Evolutionary conservation across 1,284 basidiomycete genomes (phyloP), one percentile per base, ranked within the genome.

Genomic region (Ustilago nuda): DNA sequence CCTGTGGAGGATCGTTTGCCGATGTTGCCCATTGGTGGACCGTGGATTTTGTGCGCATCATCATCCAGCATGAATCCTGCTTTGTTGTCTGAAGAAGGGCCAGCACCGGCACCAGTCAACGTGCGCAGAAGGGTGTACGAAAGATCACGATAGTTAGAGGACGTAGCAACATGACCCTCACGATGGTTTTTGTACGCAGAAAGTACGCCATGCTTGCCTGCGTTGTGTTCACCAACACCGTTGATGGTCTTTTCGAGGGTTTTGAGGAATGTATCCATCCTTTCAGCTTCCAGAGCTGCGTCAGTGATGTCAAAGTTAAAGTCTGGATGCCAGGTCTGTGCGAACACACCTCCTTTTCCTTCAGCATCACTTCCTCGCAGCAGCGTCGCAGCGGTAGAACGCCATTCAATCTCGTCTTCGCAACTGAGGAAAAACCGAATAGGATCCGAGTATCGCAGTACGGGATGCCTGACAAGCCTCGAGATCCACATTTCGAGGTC

Each of bases 401-500:
- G 74, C 74, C 77, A 78, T 32, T 72, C 68, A 12, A 19, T 27
- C 12, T 82, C 76, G 51, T 72, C 64, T 15, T 70, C 76, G 50
- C 71, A 74, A 51, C 64, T 73, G 30, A 95, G 86, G 86, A 95
- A 95, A 76, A 92, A 92, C 0, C 91, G 92, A n/a, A 94, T 86
- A 27, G 92, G 90, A 76, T 94, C 92, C 0, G 92, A 90, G 76
- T 92, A 92, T 56, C 93, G 88, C 39, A 92, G 89, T 11, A 94
- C 87, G 0, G 93, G 92, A 86, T 94, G 93, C n/a, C 92, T 87
- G 19, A 91, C 90, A 39, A 94, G 87, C 54, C 90, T 89, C 36
- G 87, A 88, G 30, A 94, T 87, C 86, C 94, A 95, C 48, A 92
- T 88, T 80, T 94, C 92, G 46, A 95, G 87, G 82, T 94, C 93